Percentiles rank a stretch among this genome's conserved stretches.
phyloP scores from a whole-genome alignment of 1,139 yeast species.

The Taphrina confusa region DNA sequence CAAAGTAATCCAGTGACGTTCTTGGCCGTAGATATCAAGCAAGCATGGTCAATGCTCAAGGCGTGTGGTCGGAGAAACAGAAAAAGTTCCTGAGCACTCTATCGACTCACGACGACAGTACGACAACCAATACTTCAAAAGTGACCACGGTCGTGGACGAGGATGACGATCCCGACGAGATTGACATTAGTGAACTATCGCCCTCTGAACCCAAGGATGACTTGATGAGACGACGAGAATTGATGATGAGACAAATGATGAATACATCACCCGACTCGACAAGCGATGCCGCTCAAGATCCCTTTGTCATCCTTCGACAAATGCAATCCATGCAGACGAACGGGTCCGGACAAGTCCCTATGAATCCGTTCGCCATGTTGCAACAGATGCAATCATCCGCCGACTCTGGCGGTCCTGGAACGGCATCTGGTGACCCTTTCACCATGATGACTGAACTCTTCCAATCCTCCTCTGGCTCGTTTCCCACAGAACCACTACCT shows the following conservation, averaged over 20 bases:
- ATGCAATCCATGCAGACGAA: not conserved
- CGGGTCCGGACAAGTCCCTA: not conserved
- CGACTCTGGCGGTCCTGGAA: conserved; percentile 4
- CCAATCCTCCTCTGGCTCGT: no score
- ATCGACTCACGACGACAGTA: not conserved
- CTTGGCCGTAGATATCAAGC: no score
- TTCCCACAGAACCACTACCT: no score
- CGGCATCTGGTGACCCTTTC: conserved; percentile 1
- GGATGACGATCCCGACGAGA: conserved; percentile 14
- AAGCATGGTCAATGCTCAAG: conserved; percentile 7
- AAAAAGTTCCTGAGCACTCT: conserved; percentile 13
- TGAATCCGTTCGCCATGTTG: conserved; percentile 26
- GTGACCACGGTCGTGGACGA: not conserved
- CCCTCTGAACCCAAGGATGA: not conserved
- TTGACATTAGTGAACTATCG: conserved; percentile 14
- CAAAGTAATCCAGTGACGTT: no score
- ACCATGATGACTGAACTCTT: conserved; percentile 3
- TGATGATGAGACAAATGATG: conserved; percentile 14
- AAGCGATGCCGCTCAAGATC: conserved; percentile 2
- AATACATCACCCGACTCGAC: not conserved
- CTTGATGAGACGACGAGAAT: not conserved
- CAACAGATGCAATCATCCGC: conserved; percentile 27
- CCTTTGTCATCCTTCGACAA: conserved; percentile 8
- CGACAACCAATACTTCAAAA: not conserved
- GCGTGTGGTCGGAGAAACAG: conserved; percentile 10